Evolutionary conservation across 331 rosid genomes (phyloP).

Genomic region (Malus hybrid): DNA sequence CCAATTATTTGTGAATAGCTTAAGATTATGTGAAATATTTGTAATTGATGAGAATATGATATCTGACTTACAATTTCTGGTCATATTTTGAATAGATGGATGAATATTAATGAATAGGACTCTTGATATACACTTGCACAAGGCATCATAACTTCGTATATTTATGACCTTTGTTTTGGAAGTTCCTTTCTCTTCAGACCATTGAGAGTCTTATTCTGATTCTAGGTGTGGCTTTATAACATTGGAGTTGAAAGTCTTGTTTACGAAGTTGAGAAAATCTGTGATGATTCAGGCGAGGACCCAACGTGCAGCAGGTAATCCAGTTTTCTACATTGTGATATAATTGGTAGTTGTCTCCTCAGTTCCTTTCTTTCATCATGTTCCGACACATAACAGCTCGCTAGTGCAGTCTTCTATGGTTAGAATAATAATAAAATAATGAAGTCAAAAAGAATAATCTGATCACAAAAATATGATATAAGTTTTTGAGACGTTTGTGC

Average conservation of each 20-base stretch:
- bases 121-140: not conserved
- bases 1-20: not conserved
- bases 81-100: too few species aligned
- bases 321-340: slow-evolving; percentile 3
- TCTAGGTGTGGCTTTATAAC: slow-evolving; percentile 88
- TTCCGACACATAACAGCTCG: not conserved
- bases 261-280: slow-evolving; percentile 58
- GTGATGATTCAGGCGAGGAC: slow-evolving; percentile 89
- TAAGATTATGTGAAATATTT: not conserved
- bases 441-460: not conserved
- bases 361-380: not conserved
- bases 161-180: not conserved
- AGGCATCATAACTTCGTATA: not conserved
- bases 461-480: slow-evolving; percentile 2
- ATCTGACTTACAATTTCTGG: not conserved
- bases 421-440: not conserved
- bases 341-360: not conserved
- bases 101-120: too few species aligned
- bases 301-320: slow-evolving; percentile 85
- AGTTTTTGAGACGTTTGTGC: slow-evolving; percentile 28
- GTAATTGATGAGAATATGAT: not conserved
- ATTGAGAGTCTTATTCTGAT: slow-evolving; percentile 10
- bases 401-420: not conserved
- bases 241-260: slow-evolving; percentile 61
- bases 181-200: not conserved